Conservation (phyloP, 257 asterid genomes). For the Primulina huaijiensis region DNA sequence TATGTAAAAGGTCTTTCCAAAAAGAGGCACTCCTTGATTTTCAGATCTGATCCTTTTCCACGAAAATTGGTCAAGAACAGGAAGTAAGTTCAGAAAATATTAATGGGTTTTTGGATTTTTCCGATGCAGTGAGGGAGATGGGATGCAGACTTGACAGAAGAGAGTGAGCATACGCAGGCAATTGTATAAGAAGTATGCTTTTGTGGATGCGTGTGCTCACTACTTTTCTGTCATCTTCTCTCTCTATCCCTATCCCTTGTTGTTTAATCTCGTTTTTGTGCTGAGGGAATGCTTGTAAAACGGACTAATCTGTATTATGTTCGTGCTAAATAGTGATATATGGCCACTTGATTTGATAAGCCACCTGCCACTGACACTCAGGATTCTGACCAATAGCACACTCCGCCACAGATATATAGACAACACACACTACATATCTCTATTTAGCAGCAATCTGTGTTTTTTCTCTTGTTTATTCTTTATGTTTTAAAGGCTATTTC, state of each 20-base stretch:
- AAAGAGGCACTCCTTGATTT: constrained; percentile 26
- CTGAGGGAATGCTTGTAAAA: background rate
- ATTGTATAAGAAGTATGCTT: constrained; percentile 25
- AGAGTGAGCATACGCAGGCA: constrained; percentile 42
- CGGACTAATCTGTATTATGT: background rate
- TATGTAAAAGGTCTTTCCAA: background rate
- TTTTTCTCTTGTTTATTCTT: background rate
- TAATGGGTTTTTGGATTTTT: background rate
- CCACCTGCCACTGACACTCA: background rate
- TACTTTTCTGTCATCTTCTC: constrained; percentile 32
- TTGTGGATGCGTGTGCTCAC: constrained; percentile 34
- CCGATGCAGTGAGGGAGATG: background rate
- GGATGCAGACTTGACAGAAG: constrained; percentile 36
- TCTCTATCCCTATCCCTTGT: background rate
- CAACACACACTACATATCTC: no score
- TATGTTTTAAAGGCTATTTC: no score
- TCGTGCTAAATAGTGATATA: background rate
- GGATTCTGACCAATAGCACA: background rate
- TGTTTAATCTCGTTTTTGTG: background rate
- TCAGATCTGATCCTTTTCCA: constrained; percentile 30
- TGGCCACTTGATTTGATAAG: background rate
- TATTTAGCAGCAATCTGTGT: background rate
- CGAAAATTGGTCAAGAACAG: background rate
- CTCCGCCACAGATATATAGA: background rate
- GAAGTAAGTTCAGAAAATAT: background rate